Percentiles rank a stretch among this genome's conserved stretches.
Evolutionary conservation across 305 asterid genomes (phyloP).

Genomic region (Lippia alba): DNA sequence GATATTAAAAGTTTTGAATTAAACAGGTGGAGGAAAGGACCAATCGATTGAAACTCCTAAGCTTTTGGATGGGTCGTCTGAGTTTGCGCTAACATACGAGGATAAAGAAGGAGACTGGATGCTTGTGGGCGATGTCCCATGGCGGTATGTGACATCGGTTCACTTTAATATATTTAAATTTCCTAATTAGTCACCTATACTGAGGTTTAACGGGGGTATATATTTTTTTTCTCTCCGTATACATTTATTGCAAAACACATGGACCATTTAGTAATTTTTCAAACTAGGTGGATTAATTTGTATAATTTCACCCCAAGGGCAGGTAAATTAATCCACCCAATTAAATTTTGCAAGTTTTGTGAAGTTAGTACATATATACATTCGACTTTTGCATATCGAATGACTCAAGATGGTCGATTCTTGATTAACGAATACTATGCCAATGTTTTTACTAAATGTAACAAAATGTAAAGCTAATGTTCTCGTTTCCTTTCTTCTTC

Average conservation of each 20-base stretch:
- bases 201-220: too few relatives aligned
- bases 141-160: slow-evolving; percentile 55
- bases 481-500: slow-evolving; percentile 17
- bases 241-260: too few relatives aligned
- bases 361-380: background rate
- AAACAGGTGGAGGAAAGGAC: slow-evolving; percentile 61
- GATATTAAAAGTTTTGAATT: background rate
- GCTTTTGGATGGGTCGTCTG: slow-evolving; percentile 83
- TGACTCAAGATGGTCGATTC: background rate
- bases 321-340: background rate
- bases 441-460: too few relatives aligned
- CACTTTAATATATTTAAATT: too few relatives aligned
- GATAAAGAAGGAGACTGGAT: slow-evolving; percentile 97
- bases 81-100: slow-evolving; percentile 81
- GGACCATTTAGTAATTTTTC: too few relatives aligned
- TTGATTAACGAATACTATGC: background rate
- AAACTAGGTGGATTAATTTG: too few relatives aligned
- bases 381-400: background rate
- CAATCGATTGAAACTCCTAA: slow-evolving; percentile 47
- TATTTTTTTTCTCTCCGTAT: too few relatives aligned
- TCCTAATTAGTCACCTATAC: background rate
- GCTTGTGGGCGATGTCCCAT: slow-evolving; percentile 91
- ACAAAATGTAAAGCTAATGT: background rate
- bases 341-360: background rate
- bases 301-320: too few relatives aligned